Evolutionary conservation across 495 filamentous ascomycete genomes (phyloP), one percentile per base, ranked within the genome.

Genomic region (Neurospora sp.): DNA sequence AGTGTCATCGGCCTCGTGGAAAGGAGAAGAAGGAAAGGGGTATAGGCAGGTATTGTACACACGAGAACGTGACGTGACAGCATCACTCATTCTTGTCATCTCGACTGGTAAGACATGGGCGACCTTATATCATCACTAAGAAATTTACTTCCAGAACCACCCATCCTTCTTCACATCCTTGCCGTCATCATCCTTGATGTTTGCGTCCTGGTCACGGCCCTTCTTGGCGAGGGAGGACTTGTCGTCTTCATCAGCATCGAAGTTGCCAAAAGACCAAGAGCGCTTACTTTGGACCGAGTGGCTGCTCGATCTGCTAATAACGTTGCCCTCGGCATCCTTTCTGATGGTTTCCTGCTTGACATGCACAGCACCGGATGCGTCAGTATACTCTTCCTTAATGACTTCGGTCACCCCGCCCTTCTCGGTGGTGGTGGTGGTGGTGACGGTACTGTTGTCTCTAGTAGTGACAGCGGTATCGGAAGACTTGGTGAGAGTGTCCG

Each of bases 341-440:
- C 54, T 34, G 15, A 42, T 73, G 10, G 72, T 74, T 39, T 77
- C 77, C 10, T 59, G 70, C 72, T 74, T 72, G 72, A 72, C 37
- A 43, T 78, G 77, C 11, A 75, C 70, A n/a, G 70, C 71, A n/a
- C 77, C 77, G 19, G 45, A 31, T 48, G 66, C 45, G 69, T 78
- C 77, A 15, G 75, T 71, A 19, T 34, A 77, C 39, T 77, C 76
- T 19, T 69, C 59, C 39, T 69, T 77, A 9, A 72, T 70, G 21
- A 39, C 72, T 39, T 78, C 72, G 59, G 71, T 74, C 31, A 72
- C 24, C 24, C 74, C 72, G 31, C 48, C 37, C 28, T 77, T 43
- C 24, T 62, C 72, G n/a, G 7, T 73, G 69, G 34, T 34, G 7
- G n/a, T 34, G 7, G n/a, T 37, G 40, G 19, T 28, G 45, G 39